Base-by-base conservation (phyloP, 129 eudicot species). In the Centrapalus pauciflorus region DNA sequence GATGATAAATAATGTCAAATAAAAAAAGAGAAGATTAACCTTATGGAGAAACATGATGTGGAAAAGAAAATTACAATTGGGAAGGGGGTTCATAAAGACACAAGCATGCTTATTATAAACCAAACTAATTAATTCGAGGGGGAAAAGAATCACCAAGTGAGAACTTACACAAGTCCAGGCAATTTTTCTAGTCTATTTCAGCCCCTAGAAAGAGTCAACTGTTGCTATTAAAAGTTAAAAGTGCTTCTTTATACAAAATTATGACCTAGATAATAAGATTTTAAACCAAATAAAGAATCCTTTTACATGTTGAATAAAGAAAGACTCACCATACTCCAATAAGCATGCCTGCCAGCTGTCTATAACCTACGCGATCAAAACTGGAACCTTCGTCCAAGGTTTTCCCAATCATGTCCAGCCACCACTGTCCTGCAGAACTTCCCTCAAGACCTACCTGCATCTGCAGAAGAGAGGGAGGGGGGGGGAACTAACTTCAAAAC, bases 311-410 rank as follows among this genome's bases (percentile, higher is more conserved):
- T 48, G 8, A 2, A 27, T 40, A 26, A 17, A 23, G 9, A 23
- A 66, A 38, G 67, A 84, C 96, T 80, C 70, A 93, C 98, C 98
- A 93, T 25, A 86, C 96, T 55, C 85, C 81, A 61, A 93, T 89
- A 65, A 93, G 95, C 82, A 93, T 63, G 67, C 98, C 98, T 33
- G 96, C 98, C 69, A 93, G 78, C 95, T 93, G 98, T 75, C 98
- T 84, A 45, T 85, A 93, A 71, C 96, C 96, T 70, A 86, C 86
- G 59, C 95, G 91, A 23, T 79, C 62, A 78, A 88, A 93, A 72
- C 86, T 83, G n/a, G 92, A 88, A 55, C 92, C 92, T 83, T 88
- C 98, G 43, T 83, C 95, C 84, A 93, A 79, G 66, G 83, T 83
- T 64, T 75, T 85, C 25, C 90, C 98, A 7, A 93, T 86, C 85